A percentile compares a stretch with the other conserved stretches of the same genome.
phyloP scores from a whole-genome alignment of 2,329 filamentous ascomycete genomes.

The Capronia coronata region DNA sequence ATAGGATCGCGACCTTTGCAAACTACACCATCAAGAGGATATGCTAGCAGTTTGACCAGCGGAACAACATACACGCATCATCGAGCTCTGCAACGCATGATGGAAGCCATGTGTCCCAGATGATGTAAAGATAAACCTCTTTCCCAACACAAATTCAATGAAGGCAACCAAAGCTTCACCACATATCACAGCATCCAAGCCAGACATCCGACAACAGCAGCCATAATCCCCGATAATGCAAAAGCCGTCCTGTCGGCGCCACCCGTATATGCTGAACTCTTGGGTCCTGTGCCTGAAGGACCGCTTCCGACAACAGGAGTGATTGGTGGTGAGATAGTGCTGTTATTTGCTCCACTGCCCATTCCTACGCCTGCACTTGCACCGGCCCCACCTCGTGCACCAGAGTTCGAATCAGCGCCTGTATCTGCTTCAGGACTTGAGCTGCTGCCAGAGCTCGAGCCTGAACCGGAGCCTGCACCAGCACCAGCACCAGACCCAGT shows the following conservation, averaged over 20 bases:
- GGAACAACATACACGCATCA: slow-evolving; percentile 3
- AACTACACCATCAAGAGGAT: not conserved
- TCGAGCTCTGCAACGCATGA: not conserved
- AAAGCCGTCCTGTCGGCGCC: slow-evolving; percentile 12
- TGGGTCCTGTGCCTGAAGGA: not conserved
- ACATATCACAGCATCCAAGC: slow-evolving; percentile 17
- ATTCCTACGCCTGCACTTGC: not conserved
- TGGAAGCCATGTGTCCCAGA: slow-evolving; percentile 7
- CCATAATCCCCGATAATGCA: slow-evolving; percentile 16
- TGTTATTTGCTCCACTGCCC: slow-evolving; percentile 6
- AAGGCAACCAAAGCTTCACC: not conserved
- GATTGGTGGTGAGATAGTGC: slow-evolving; percentile 13
- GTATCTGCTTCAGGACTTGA: not conserved
- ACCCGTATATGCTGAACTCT: slow-evolving; percentile 6
- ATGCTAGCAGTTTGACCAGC: slow-evolving; percentile 8
- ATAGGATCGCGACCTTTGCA: not conserved
- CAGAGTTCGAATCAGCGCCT: not conserved
- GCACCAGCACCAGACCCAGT: slow-evolving; percentile 10
- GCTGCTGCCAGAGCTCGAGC: not conserved
- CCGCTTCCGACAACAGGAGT: slow-evolving; percentile 7
- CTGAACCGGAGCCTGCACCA: slow-evolving; percentile 4
- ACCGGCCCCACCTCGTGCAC: not conserved
- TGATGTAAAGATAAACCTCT: not conserved
- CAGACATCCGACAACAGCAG: slow-evolving; percentile 14
- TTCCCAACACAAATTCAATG: not conserved